Evolutionary conservation across 768 basidiomycete species (phyloP).

Genomic region (Clitopilus passeckerianus): DNA sequence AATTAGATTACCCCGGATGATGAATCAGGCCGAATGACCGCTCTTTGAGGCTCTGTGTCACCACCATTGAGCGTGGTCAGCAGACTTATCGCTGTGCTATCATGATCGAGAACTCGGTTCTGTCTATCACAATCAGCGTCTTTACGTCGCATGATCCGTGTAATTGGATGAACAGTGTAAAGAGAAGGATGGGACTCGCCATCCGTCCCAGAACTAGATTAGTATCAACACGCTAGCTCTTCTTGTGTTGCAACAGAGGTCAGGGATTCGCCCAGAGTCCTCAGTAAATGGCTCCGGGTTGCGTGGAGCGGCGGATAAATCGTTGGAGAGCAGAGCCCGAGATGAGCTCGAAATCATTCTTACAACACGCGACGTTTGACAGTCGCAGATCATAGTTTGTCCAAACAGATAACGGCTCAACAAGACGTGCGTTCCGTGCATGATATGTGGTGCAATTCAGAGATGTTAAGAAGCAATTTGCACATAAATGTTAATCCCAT

Average conservation of each 20-base stretch:
- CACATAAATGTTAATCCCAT: neutral
- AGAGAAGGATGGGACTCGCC: neutral
- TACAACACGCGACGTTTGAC: neutral
- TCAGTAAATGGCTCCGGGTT: neutral
- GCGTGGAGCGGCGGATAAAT: neutral
- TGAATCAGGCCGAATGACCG: neutral
- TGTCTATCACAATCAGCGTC: neutral
- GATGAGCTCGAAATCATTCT: neutral
- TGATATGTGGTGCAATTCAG: neutral
- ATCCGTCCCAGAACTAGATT: too few species aligned
- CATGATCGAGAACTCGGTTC: neutral
- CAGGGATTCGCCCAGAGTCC: too few species aligned
- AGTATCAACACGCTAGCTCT: too few species aligned
- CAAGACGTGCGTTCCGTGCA: neutral
- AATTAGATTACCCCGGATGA: neutral
- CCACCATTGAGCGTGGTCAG: neutral
- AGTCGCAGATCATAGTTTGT: neutral
- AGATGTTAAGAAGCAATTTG: neutral
- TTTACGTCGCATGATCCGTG: neutral
- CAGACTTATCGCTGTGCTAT: neutral
- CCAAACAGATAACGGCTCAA: neutral
- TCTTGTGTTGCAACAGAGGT: too few species aligned
- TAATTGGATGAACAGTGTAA: neutral
- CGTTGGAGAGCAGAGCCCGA: neutral
- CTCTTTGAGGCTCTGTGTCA: neutral